These are phyloP conservation scores for Sanghuangporus sanghuang DNA, from an alignment of 1,284 basidiomycete genomes.

Conservation along the genomic window DNA sequence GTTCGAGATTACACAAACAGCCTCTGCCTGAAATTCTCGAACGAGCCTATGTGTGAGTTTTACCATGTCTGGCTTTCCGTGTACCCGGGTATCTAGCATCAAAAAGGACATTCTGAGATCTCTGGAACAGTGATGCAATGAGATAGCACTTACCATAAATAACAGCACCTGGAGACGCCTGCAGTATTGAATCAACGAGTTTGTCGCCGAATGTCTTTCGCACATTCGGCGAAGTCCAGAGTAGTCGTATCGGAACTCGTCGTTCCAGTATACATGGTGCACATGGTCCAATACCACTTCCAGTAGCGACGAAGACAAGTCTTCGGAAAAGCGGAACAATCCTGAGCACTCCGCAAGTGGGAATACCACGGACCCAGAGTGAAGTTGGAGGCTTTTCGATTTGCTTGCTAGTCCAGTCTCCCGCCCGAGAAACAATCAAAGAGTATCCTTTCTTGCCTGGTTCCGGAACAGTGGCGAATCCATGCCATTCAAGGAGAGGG, in stretches of 20 bases:
- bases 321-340: slow-evolving; percentile 53
- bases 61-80: slow-evolving; percentile 61
- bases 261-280: slow-evolving; percentile 49
- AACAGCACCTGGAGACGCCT: slow-evolving; percentile 47
- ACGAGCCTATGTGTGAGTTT: slow-evolving; percentile 52
- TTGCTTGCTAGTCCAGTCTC: slow-evolving; percentile 54
- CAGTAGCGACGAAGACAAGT: slow-evolving; percentile 55
- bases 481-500: slow-evolving; percentile 57
- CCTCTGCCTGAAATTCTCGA: slow-evolving; percentile 55
- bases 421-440: slow-evolving; percentile 50
- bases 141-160: slow-evolving; percentile 41
- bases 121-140: neutral
- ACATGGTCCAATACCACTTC: slow-evolving; percentile 58
- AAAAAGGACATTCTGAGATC: neutral
- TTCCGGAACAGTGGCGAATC: slow-evolving; percentile 50
- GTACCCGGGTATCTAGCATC: slow-evolving; percentile 48
- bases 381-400: slow-evolving; percentile 48
- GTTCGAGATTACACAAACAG: slow-evolving; percentile 58
- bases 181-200: slow-evolving; percentile 50
- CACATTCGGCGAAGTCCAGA: slow-evolving; percentile 58
- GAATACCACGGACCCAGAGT: slow-evolving; percentile 54
- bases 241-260: slow-evolving; percentile 45
- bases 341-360: slow-evolving; percentile 53
- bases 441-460: slow-evolving; percentile 51
- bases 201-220: slow-evolving; percentile 55